phyloP scores from a whole-genome alignment of 768 basidiomycete genomes.

The Dendrothele bispora region DNA sequence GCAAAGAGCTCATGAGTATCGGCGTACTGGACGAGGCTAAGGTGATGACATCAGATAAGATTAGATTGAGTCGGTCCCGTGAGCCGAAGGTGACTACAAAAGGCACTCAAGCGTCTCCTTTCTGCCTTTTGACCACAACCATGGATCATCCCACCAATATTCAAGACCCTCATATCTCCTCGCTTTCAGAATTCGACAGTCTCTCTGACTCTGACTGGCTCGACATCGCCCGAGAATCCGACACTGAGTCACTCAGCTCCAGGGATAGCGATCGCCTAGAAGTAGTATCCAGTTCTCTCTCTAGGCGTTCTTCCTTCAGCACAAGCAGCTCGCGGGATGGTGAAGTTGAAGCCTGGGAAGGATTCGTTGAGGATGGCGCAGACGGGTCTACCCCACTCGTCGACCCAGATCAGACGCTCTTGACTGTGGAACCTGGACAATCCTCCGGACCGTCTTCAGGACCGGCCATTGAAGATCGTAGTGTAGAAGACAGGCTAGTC shows the following conservation, averaged over 20 bases:
- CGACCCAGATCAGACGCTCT: slow-evolving; percentile 18
- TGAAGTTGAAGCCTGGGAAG: slow-evolving; percentile 79
- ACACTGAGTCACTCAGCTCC: slow-evolving; percentile 67
- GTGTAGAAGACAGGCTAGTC: slow-evolving; percentile 65
- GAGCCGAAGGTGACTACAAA: slow-evolving; percentile 7
- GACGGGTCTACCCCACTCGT: slow-evolving; percentile 32
- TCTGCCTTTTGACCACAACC: slow-evolving; percentile 24
- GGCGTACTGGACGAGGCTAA: background rate
- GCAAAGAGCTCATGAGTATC: slow-evolving; percentile 9
- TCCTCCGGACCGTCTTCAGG: slow-evolving; percentile 14
- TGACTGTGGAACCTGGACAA: slow-evolving; percentile 7
- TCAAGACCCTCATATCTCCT: slow-evolving; percentile 36
- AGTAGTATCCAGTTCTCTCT: slow-evolving; percentile 49
- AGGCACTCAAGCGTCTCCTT: slow-evolving; percentile 10
- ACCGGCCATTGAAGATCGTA: slow-evolving; percentile 35
- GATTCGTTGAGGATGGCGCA: slow-evolving; percentile 62
- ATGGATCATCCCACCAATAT: slow-evolving; percentile 30
- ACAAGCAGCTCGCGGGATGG: slow-evolving; percentile 65
- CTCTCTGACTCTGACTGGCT: slow-evolving; percentile 85
- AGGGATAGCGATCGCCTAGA: slow-evolving; percentile 64
- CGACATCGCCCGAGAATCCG: slow-evolving; percentile 70
- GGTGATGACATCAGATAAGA: slow-evolving; percentile 4
- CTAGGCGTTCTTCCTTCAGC: slow-evolving; percentile 71
- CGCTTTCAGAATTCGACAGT: slow-evolving; percentile 63
- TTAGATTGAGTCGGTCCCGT: slow-evolving; percentile 2